These are phyloP conservation scores for Diversispora eburnea DNA, from an alignment of 192 early-diverging fungal species.

Conservation along the genomic window DNA sequence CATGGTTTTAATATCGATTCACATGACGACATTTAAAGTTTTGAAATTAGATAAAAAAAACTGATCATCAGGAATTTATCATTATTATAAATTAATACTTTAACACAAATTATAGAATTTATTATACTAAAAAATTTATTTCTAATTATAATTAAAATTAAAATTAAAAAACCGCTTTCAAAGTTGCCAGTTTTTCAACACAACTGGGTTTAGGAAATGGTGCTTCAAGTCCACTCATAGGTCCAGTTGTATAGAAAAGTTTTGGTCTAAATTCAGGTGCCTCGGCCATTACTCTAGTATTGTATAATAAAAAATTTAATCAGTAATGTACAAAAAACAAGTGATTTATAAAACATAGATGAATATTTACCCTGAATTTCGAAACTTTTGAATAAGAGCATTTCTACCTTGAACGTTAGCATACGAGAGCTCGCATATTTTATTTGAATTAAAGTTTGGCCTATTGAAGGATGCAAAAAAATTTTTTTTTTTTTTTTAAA, in stretches of 20 bases:
- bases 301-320: background rate
- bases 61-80: too few species aligned
- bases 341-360: background rate
- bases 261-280: constrained; percentile 71
- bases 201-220: constrained; percentile 49
- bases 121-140: too few species aligned
- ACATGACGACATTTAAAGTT: too few species aligned
- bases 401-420: constrained; percentile 77
- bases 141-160: too few species aligned
- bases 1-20: too few species aligned
- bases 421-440: constrained; percentile 69
- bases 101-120: too few species aligned
- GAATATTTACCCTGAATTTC: constrained; percentile 63
- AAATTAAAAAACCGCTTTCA: background rate
- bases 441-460: constrained; percentile 72
- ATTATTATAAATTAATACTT: too few species aligned
- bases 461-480: background rate
- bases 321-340: background rate
- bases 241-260: constrained; percentile 64
- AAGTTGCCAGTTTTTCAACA: background rate
- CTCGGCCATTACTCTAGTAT: constrained; percentile 72
- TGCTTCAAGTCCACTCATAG: constrained; percentile 55
- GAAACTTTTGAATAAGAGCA: constrained; percentile 72
- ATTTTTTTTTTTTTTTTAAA: background rate
- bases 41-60: too few species aligned